These are phyloP conservation scores for Crithidia acanthocephali DNA, from an alignment of 208 protist genomes.

Conservation along the genomic window DNA sequence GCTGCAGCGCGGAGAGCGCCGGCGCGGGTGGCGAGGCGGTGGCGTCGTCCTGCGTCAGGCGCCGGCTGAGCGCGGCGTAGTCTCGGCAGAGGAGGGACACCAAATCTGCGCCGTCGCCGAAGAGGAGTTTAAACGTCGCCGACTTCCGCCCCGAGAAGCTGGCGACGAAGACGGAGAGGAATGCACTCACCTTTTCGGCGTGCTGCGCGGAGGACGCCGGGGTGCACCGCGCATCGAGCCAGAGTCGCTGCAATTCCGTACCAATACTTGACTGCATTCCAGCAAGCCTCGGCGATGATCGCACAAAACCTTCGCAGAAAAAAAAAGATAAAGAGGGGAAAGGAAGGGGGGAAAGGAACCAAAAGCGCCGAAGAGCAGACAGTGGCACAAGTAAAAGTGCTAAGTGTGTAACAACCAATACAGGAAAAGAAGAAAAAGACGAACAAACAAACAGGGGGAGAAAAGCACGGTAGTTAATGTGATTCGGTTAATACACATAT, in stretches of 20 bases:
- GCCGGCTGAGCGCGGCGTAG: constrained; percentile 21
- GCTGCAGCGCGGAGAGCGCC: constrained; percentile 23
- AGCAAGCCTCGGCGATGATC: too few species aligned
- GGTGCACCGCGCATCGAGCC: constrained; percentile 57
- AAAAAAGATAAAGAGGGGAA: not conserved
- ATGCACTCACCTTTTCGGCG: constrained; percentile 37
- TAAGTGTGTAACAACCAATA: not conserved
- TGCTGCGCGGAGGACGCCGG: constrained; percentile 32
- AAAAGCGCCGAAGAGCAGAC: too few species aligned
- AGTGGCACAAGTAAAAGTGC: not conserved
- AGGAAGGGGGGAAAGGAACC: too few species aligned
- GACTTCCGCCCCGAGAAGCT: constrained; percentile 39
- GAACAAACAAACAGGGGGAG: not conserved
- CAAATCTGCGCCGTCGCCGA: constrained; percentile 44
- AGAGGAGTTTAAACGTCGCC: constrained; percentile 38
- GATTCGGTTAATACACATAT: too few species aligned
- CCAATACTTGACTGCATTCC: constrained; percentile 9
- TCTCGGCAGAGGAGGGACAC: constrained; percentile 34
- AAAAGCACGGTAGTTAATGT: not conserved
- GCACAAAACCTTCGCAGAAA: not conserved
- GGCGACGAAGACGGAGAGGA: constrained; percentile 43
- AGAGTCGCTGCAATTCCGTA: constrained; percentile 44
- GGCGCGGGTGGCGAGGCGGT: not conserved
- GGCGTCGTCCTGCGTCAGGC: not conserved
- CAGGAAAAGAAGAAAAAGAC: not conserved